Conservation (phyloP, 208 protist genomes). For the Crithidia bombi region DNA sequence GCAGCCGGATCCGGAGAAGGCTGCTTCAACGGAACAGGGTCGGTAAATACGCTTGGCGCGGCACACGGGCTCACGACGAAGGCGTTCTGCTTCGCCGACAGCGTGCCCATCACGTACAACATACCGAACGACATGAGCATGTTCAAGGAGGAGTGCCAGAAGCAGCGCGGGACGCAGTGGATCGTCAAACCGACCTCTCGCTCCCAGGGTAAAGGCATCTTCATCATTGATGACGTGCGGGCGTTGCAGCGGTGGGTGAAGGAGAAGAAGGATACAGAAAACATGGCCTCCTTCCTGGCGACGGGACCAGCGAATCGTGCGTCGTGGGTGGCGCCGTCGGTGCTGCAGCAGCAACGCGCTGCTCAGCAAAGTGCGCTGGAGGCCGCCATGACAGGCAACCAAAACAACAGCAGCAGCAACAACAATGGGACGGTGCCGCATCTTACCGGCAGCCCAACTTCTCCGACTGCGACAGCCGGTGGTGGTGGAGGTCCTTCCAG, state of each 20-base stretch:
- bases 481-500: neutral
- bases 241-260: conserved; percentile 87
- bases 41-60: neutral
- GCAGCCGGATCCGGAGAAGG: neutral
- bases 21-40: neutral
- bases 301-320: conserved; percentile 15
- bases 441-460: conserved; percentile 14
- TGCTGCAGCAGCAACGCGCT: conserved; percentile 22
- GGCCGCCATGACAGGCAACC: conserved; percentile 8
- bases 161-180: conserved; percentile 82
- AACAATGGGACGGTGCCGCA: neutral
- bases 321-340: conserved; percentile 21
- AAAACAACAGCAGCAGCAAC: conserved; percentile 9
- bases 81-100: conserved; percentile 72
- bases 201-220: conserved; percentile 97
- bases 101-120: conserved; percentile 94
- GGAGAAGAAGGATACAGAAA: conserved; percentile 67
- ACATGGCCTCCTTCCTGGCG: conserved; percentile 27
- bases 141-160: conserved; percentile 96
- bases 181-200: conserved; percentile 96
- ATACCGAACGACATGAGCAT: conserved; percentile 94
- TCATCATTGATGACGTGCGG: conserved; percentile 93
- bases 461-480: neutral
- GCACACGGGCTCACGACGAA: conserved; percentile 13
- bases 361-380: conserved; percentile 9